Evolutionary conservation across 1,284 basidiomycete genomes (phyloP).

Genomic region (Inonotus hispidus): DNA sequence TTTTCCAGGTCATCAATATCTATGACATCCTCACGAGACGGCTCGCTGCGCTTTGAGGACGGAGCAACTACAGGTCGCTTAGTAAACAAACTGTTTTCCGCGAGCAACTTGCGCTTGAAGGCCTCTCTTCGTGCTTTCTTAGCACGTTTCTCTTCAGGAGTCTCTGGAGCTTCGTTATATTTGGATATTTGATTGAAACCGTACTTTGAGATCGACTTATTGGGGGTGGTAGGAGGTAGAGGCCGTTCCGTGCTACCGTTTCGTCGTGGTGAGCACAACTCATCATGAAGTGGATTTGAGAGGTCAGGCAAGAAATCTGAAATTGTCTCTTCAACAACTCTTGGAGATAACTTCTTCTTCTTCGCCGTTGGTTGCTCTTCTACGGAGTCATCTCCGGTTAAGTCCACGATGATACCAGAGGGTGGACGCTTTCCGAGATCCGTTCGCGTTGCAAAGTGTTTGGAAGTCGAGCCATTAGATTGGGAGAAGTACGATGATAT

Average conservation of each 20-base stretch:
- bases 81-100: slow-evolving; percentile 36
- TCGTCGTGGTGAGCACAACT: not conserved
- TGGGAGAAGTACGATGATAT: slow-evolving; percentile 21
- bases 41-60: not conserved
- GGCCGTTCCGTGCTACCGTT: not conserved
- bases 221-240: not conserved
- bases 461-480: not conserved
- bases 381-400: slow-evolving; percentile 10
- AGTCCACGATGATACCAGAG: slow-evolving; percentile 13
- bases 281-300: slow-evolving; percentile 14
- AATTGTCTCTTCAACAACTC: not conserved
- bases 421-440: slow-evolving; percentile 8
- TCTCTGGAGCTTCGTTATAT: slow-evolving; percentile 3
- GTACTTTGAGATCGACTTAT: not conserved
- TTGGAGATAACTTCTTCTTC: not conserved
- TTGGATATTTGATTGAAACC: not conserved
- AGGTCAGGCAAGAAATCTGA: slow-evolving; percentile 1
- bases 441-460: slow-evolving; percentile 3
- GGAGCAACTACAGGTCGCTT: not conserved
- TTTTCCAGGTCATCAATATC: slow-evolving; percentile 11
- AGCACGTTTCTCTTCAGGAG: slow-evolving; percentile 14
- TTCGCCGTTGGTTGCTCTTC: slow-evolving; percentile 1
- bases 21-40: slow-evolving; percentile 2
- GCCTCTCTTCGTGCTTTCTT: slow-evolving; percentile 35
- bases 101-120: slow-evolving; percentile 52